Base-by-base conservation (phyloP, 225 moss, liverwort and hornwort genomes). In the Climacium dendroides region DNA sequence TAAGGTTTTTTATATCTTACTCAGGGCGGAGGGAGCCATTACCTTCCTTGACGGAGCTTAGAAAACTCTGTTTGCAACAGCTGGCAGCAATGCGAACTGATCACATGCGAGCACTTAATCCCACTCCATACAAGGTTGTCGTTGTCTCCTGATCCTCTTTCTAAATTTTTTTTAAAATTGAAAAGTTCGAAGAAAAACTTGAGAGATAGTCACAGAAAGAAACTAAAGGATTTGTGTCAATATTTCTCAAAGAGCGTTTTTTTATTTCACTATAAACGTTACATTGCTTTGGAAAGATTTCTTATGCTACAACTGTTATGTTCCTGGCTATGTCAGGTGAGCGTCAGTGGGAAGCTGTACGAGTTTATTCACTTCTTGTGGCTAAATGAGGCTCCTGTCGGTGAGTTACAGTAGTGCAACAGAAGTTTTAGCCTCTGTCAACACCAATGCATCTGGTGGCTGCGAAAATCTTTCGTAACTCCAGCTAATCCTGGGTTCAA, bases 351-450 rank as follows among this genome's bases (percentile, higher is more conserved):
- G 83, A 97, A 96, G 89, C 86, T 98, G 18, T 98, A 98, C 75
- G 98, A 98, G 77, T 98, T 96, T 74, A 98, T 98, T 85, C 98
- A 98, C 90, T 98, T 96, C 81, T 86, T 98, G 91, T 98, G 98
- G 98, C 93, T 96, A 57, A 97, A 94, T 85, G 97, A 97, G 88
- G 98, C 98, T 74, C 97, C 96, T 72, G 97, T 98, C 13, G 98
- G 97, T 67, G 97, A 98, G 88, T 91, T 98, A 50, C 95, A 92
- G 87, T 97, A 89, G 90, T 89, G 59, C 19, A 81, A 30, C 35
- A 86, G 41, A 39, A 63, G 74, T 37, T 45, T 53, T 64, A 19
- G 55, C 50, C 54, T 47, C 47, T 57, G 59, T 41, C 24, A 57
- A 39, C 28, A 34, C 37, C 57, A 52, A 58, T 43, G 32, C 74